Conservation (phyloP, 768 basidiomycete species). For the Tephrocybe sp. region DNA sequence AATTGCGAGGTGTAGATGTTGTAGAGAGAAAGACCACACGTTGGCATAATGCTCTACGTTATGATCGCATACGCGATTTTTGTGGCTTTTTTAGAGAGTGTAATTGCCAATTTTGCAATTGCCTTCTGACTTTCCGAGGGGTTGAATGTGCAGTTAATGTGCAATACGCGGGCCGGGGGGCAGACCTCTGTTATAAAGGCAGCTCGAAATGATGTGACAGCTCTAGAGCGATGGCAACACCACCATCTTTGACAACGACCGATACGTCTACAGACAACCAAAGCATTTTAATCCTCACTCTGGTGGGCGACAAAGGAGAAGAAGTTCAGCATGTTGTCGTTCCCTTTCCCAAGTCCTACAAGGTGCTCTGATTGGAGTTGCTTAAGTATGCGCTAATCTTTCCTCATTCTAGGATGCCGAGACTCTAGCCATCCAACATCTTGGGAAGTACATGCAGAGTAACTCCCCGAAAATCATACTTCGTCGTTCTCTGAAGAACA, state of each 20-base stretch:
- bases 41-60: no score
- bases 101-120: no score
- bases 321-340: constrained; percentile 12
- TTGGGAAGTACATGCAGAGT: constrained; percentile 2
- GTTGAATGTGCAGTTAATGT: no score
- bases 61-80: not conserved
- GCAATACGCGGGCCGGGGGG: no score
- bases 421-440: not conserved
- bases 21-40: not conserved
- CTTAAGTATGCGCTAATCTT: not conserved
- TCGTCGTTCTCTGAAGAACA: constrained; percentile 13
- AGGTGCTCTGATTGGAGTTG: no score
- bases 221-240: no score
- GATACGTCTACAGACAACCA: not conserved
- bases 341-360: constrained; percentile 16
- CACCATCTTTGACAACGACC: not conserved
- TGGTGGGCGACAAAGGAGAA: not conserved
- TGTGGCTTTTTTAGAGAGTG: no score
- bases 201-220: no score
- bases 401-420: constrained; percentile 6
- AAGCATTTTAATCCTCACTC: constrained; percentile 4
- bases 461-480: constrained; percentile 6
- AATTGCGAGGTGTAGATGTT: not conserved
- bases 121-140: no score
- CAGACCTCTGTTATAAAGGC: no score